Conservation (phyloP, 345 rosid genomes). For the Bruguiera parviflora region DNA sequence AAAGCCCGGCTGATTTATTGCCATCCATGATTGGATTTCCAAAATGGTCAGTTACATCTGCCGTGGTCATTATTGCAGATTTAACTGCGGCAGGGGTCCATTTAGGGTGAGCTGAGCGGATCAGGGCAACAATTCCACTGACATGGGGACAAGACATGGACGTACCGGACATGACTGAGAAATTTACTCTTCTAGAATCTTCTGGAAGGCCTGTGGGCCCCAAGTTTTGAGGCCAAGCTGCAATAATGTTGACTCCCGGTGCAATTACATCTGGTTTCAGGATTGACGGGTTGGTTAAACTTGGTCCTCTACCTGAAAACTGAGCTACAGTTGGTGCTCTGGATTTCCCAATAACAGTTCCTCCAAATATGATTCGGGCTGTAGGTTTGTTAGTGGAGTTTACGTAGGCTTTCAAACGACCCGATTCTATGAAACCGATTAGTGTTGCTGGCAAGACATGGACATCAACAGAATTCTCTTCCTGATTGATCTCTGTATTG, state of each 20-base stretch:
- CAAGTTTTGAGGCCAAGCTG: conserved; percentile 97
- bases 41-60: conserved; percentile 55
- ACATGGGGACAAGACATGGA: conserved; percentile 98
- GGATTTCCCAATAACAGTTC: conserved; percentile 64
- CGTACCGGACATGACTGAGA: conserved; percentile 92
- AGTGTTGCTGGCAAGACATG: conserved; percentile 81
- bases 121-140: conserved; percentile 72
- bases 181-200: conserved; percentile 80
- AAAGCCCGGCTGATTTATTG: conserved; percentile 49
- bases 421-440: conserved; percentile 56
- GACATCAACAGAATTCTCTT: conserved; percentile 80
- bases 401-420: conserved; percentile 58
- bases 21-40: conserved; percentile 76
- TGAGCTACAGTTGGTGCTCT: conserved; percentile 80
- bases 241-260: conserved; percentile 90
- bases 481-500: conserved; percentile 69
- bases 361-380: conserved; percentile 64
- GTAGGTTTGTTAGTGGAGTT: conserved; percentile 54
- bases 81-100: conserved; percentile 90
- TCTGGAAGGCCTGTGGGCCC: conserved; percentile 79
- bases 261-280: conserved; percentile 90
- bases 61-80: conserved; percentile 92
- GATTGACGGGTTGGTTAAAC: conserved; percentile 60
- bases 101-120: conserved; percentile 61
- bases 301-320: conserved; percentile 94